Percentiles rank a stretch among this genome's conserved stretches.
phyloP scores from a whole-genome alignment of 2,329 filamentous ascomycete species.

The Aspergillus thermomutatus region DNA sequence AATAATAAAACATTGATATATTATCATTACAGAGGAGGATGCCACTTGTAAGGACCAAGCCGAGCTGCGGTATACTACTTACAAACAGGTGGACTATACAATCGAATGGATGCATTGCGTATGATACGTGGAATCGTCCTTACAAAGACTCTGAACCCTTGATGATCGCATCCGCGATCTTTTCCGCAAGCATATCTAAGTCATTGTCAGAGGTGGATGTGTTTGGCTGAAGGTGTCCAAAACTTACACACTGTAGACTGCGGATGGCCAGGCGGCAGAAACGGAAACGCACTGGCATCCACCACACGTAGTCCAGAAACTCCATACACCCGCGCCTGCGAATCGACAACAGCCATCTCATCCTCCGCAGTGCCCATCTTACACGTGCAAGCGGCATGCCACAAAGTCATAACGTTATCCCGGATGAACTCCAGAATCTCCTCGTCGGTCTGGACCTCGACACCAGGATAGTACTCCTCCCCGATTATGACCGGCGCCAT shows the following conservation, averaged over 20 bases:
- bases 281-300: conserved; percentile 32
- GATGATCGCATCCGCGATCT: conserved; percentile 14
- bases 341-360: conserved; percentile 32
- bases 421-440: conserved; percentile 35
- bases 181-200: conserved; percentile 38
- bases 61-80: no score
- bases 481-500: conserved; percentile 28
- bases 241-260: conserved; percentile 34
- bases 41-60: not conserved
- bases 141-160: not conserved
- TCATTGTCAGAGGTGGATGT: no score
- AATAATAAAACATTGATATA: not conserved
- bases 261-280: conserved; percentile 39
- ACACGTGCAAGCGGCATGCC: conserved; percentile 34
- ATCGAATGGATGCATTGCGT: not conserved
- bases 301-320: conserved; percentile 32
- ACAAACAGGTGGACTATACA: not conserved
- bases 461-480: conserved; percentile 35
- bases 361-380: conserved; percentile 36
- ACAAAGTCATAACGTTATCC: conserved; percentile 26
- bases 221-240: no score
- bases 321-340: conserved; percentile 26
- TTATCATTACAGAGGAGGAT: not conserved
- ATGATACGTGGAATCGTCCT: not conserved
- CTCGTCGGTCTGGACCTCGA: conserved; percentile 35